These are phyloP conservation scores for Plectosphaerella cucumerina DNA, from an alignment of 2,329 filamentous ascomycete species.

Conservation along the genomic window DNA sequence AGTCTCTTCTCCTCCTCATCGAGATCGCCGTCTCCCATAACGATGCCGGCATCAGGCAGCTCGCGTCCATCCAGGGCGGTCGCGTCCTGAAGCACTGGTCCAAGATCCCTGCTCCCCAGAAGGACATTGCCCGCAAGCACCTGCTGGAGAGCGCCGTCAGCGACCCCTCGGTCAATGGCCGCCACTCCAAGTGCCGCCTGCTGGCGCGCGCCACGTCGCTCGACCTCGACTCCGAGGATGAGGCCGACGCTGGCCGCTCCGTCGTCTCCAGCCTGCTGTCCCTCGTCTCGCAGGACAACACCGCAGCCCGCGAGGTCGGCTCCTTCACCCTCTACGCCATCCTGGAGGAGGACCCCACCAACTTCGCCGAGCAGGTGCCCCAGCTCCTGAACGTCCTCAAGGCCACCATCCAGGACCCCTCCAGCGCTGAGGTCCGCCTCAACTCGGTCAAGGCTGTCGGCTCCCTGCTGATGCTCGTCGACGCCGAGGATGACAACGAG, in stretches of 20 bases:
- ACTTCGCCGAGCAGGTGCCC: constrained; percentile 75
- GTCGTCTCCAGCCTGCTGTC: constrained; percentile 75
- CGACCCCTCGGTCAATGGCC: constrained; percentile 71
- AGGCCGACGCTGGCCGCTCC: constrained; percentile 62
- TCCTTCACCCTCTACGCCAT: constrained; percentile 92
- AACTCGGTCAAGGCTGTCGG: constrained; percentile 92
- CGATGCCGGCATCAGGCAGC: constrained; percentile 71
- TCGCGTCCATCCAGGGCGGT: constrained; percentile 85
- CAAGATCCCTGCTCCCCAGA: constrained; percentile 67
- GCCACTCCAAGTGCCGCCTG: constrained; percentile 83
- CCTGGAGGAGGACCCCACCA: constrained; percentile 80
- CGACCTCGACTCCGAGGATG: constrained; percentile 55
- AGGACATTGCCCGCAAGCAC: constrained; percentile 74
- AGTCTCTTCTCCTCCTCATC: constrained; percentile 79
- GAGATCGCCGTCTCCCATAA: constrained; percentile 82
- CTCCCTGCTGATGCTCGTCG: constrained; percentile 80
- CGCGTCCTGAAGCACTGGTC: constrained; percentile 89
- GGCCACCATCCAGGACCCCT: constrained; percentile 82
- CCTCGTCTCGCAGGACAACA: constrained; percentile 70
- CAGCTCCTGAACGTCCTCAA: constrained; percentile 80
- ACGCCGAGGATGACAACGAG: constrained; percentile 77
- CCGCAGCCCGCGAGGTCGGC: constrained; percentile 81
- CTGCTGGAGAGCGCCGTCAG: constrained; percentile 79
- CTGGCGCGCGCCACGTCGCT: constrained; percentile 81
- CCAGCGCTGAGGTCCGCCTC: constrained; percentile 88